phyloP scores from a whole-genome alignment of 225 moss, liverwort and hornwort species.

The Antitrichia curtipendula region DNA sequence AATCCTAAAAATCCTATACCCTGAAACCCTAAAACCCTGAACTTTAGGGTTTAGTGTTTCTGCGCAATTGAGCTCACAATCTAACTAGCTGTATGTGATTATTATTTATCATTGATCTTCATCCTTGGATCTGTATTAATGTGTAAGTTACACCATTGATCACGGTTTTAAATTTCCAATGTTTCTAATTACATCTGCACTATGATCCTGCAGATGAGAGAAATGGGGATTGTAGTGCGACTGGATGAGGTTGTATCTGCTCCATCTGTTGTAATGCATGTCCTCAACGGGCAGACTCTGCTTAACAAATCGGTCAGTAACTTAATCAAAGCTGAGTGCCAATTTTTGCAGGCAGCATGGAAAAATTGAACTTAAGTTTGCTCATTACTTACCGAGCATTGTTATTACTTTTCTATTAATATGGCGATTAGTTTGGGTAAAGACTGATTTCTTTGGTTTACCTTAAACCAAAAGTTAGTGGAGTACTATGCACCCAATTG shows the following conservation, averaged over 20 bases:
- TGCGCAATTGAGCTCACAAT: background rate
- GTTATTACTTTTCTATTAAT: background rate
- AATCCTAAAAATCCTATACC: background rate
- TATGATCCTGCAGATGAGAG: constrained; percentile 26
- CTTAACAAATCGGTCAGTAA: constrained; percentile 51
- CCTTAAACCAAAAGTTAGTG: background rate
- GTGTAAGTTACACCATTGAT: background rate
- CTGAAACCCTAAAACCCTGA: background rate
- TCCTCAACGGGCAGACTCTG: constrained; percentile 44
- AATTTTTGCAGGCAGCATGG: background rate
- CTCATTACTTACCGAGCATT: background rate
- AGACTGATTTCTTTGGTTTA: background rate
- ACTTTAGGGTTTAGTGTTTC: background rate
- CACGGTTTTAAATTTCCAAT: background rate
- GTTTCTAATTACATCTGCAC: background rate
- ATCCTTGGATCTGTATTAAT: background rate
- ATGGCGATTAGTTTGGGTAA: too few relatives aligned
- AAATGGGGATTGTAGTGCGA: constrained; percentile 35
- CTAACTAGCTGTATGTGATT: background rate
- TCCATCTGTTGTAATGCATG: constrained; percentile 38
- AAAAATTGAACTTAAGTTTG: too few relatives aligned
- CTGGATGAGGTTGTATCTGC: constrained; percentile 30
- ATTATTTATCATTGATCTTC: background rate
- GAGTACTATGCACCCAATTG: background rate
- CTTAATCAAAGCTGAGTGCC: background rate